Percentiles rank a stretch among this genome's conserved stretches.
Evolutionary conservation across 169 alveolate species (phyloP).

Genomic region (Cryptosporidium ubiquitum): DNA sequence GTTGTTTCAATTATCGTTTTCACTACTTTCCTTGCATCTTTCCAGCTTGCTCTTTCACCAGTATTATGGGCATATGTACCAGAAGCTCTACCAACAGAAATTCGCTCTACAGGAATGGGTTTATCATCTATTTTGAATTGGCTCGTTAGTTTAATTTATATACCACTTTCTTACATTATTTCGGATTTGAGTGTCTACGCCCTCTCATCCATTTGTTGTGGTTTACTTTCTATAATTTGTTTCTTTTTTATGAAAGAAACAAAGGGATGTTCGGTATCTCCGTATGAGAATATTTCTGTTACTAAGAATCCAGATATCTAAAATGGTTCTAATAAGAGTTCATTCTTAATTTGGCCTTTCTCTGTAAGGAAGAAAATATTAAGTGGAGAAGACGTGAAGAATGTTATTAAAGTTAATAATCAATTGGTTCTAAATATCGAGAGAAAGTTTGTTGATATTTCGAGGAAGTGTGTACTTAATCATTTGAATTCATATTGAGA

Average conservation of each 20-base stretch:
- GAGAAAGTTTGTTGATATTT: background rate
- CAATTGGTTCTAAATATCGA: too few species aligned
- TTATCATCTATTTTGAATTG: conserved; percentile 31
- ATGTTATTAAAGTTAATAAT: too few species aligned
- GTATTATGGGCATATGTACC: conserved; percentile 47
- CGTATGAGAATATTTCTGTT: conserved; percentile 14
- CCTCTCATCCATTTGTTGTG: conserved; percentile 22
- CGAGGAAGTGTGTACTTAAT: background rate
- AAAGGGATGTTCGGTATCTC: conserved; percentile 53
- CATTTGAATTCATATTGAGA: background rate
- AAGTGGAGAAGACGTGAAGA: background rate
- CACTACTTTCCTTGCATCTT: conserved; percentile 44
- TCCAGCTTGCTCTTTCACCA: conserved; percentile 45
- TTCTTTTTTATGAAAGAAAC: conserved; percentile 62
- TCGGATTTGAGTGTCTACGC: conserved; percentile 48
- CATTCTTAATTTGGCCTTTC: background rate
- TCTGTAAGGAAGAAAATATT: background rate
- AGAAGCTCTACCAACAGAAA: conserved; percentile 66
- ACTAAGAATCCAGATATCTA: background rate
- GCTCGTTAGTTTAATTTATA: conserved; percentile 34
- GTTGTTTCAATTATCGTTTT: conserved; percentile 27
- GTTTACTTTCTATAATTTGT: conserved; percentile 6
- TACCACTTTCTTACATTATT: conserved; percentile 53
- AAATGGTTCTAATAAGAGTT: too few species aligned
- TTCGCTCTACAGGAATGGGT: conserved; percentile 64